Percentiles rank a stretch among this genome's conserved stretches.
Conservation (phyloP, 805 yeast species). For the Brettanomyces naardenensis region DNA sequence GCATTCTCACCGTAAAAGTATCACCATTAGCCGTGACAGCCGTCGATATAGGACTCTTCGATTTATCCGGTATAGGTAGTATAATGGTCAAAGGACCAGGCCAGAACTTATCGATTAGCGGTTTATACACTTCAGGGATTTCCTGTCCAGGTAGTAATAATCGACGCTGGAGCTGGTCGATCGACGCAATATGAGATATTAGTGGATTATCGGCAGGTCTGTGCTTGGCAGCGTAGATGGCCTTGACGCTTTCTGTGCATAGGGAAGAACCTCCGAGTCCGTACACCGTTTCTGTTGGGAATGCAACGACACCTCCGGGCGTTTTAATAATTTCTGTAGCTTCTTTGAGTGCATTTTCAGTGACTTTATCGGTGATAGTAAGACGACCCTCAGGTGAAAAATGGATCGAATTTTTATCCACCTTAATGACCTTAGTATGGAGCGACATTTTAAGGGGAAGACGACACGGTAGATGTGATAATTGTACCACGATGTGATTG, state of each 20-base stretch:
- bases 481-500: no score
- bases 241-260: conserved; percentile 59
- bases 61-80: conserved; percentile 43
- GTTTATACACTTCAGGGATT: conserved; percentile 63
- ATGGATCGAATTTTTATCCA: conserved; percentile 41
- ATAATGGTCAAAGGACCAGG: conserved; percentile 94
- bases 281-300: conserved; percentile 96
- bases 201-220: conserved; percentile 95
- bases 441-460: no score
- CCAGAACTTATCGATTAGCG: conserved; percentile 70
- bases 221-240: conserved; percentile 82
- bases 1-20: conserved; percentile 90
- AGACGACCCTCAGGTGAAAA: conserved; percentile 35
- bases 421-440: conserved; percentile 41
- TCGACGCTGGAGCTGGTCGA: conserved; percentile 57
- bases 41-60: conserved; percentile 47
- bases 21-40: conserved; percentile 80
- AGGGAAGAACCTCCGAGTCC: conserved; percentile 90
- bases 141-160: conserved; percentile 35
- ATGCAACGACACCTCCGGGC: conserved; percentile 65
- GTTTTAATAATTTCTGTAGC: conserved; percentile 53
- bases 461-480: no score
- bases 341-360: conserved; percentile 38
- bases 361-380: conserved; percentile 40
- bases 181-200: conserved; percentile 80